phyloP scores from a whole-genome alignment of 805 yeast genomes.

The Barnettozyma californica region DNA sequence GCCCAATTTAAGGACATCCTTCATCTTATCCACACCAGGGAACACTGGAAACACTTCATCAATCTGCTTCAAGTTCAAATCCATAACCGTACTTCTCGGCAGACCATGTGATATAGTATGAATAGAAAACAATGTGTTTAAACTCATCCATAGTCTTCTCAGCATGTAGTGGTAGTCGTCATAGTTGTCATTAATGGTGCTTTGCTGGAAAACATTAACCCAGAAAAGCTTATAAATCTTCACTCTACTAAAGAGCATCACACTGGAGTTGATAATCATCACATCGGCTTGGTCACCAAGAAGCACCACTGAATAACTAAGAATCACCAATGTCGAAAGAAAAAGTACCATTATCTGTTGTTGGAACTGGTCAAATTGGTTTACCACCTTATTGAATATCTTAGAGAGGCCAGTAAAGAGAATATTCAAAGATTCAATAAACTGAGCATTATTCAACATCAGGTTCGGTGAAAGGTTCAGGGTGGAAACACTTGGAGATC shows the following conservation, averaged over 20 bases:
- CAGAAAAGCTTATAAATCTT: constrained; percentile 37
- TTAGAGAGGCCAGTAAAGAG: constrained; percentile 14
- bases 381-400: constrained; percentile 10
- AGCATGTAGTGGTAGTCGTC: constrained; percentile 24
- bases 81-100: constrained; percentile 29
- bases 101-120: constrained; percentile 49
- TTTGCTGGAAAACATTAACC: constrained; percentile 8
- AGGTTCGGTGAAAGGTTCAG: neutral
- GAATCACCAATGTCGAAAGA: constrained; percentile 30
- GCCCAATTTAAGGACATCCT: constrained; percentile 25
- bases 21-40: constrained; percentile 15
- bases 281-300: constrained; percentile 58
- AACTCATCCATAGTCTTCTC: constrained; percentile 41
- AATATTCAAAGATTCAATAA: constrained; percentile 11
- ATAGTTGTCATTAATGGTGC: constrained; percentile 16
- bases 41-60: constrained; percentile 20
- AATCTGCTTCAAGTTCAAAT: constrained; percentile 11
- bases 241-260: constrained; percentile 54
- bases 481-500: constrained; percentile 4
- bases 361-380: constrained; percentile 9
- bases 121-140: constrained; percentile 46
- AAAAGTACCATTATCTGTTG: constrained; percentile 13
- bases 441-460: constrained; percentile 1
- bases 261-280: constrained; percentile 44
- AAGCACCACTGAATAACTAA: constrained; percentile 53